These are phyloP conservation scores for Fusarium compactum DNA, from an alignment of 2,329 filamentous ascomycete genomes.

Conservation along the genomic window DNA sequence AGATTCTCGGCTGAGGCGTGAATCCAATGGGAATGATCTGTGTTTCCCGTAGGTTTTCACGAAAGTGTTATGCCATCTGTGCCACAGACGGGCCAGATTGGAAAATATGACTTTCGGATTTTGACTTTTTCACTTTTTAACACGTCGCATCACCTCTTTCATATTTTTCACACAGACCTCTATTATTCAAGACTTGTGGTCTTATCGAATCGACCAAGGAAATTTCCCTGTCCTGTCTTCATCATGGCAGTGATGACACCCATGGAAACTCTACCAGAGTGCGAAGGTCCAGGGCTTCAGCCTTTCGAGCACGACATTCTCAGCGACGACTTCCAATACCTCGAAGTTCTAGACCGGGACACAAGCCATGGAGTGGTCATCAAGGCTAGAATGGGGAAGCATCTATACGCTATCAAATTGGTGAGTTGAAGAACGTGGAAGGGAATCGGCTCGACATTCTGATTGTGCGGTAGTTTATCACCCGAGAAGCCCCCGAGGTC, in stretches of 20 bases:
- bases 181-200: neutral
- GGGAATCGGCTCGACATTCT: neutral
- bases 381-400: neutral
- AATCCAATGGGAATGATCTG: neutral
- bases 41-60: neutral
- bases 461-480: neutral
- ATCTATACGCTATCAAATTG: slow-evolving; percentile 5
- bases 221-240: neutral
- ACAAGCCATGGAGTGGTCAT: neutral
- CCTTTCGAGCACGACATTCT: neutral
- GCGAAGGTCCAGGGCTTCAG: neutral
- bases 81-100: neutral
- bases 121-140: neutral
- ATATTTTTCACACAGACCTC: too few relatives aligned
- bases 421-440: neutral
- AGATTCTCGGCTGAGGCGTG: neutral
- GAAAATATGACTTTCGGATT: neutral
- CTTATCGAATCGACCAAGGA: neutral
- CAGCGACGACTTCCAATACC: neutral
- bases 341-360: neutral
- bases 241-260: neutral
- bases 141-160: neutral
- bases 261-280: neutral
- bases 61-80: neutral
- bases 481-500: too few relatives aligned